phyloP scores from a whole-genome alignment of 163 green algal species.

The Prototheca cutis region DNA sequence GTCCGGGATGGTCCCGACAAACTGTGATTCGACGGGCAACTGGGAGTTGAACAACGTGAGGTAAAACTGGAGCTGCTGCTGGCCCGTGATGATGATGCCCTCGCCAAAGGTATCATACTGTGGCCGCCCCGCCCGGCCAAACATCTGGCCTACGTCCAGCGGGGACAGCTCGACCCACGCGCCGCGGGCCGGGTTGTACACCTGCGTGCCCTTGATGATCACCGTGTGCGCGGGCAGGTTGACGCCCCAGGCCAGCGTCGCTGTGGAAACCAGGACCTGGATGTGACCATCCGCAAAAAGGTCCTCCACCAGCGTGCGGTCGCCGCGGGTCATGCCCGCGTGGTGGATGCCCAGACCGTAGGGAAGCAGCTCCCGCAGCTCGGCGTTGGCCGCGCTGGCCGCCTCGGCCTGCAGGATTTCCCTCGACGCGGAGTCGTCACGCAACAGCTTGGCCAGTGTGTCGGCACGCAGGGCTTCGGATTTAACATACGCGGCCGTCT shows the following conservation, averaged over 20 bases:
- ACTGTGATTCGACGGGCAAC: constrained; percentile 95
- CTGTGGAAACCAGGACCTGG: constrained; percentile 88
- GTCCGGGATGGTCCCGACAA: constrained; percentile 76
- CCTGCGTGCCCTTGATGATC: constrained; percentile 90
- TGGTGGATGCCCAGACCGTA: constrained; percentile 98
- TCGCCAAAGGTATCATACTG: constrained; percentile 84
- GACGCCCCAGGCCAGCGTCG: constrained; percentile 88
- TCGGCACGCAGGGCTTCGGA: constrained; percentile 79
- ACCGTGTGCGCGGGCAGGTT: constrained; percentile 92
- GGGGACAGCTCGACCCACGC: constrained; percentile 96
- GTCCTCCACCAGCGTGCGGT: constrained; percentile 77
- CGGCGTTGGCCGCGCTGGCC: neutral
- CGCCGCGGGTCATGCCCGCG: constrained; percentile 73
- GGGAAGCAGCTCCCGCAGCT: constrained; percentile 76
- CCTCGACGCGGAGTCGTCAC: constrained; percentile 43
- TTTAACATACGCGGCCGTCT: constrained; percentile 82
- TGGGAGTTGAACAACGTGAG: constrained; percentile 94
- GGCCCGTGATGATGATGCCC: constrained; percentile 81
- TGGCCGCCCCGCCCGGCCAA: constrained; percentile 89
- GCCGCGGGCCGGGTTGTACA: constrained; percentile 56
- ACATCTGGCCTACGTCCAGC: constrained; percentile 98
- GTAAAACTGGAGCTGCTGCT: constrained; percentile 96
- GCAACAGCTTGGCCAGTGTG: constrained; percentile 77
- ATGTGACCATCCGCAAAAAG: constrained; percentile 87
- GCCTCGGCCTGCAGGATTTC: constrained; percentile 61